A percentile compares a stretch with the other conserved stretches of the same genome.
Conservation (phyloP, 192 early-diverging fungal genomes). For the Linnemannia zychae region DNA sequence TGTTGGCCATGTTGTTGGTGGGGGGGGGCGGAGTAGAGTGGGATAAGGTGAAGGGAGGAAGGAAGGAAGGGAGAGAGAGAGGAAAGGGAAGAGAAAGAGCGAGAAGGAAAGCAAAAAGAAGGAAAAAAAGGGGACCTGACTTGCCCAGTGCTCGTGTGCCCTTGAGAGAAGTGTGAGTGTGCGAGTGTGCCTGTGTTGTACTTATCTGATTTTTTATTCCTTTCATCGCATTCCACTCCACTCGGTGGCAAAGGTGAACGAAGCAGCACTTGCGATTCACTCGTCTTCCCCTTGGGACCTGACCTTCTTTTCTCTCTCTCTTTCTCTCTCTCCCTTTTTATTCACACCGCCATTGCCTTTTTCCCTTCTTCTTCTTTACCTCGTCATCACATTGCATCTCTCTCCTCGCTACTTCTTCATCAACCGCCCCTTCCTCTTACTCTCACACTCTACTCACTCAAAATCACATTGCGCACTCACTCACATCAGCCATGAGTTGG, state of each 20-base stretch:
- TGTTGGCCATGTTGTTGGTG: slow-evolving; percentile 25
- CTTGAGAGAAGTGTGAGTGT: no score
- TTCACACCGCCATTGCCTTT: not conserved
- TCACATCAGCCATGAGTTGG: not conserved
- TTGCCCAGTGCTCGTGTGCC: not conserved
- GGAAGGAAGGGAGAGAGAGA: no score
- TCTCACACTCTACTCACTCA: no score
- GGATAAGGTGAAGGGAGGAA: not conserved
- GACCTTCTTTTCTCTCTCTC: not conserved
- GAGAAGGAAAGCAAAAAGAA: not conserved
- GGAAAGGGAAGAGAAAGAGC: no score
- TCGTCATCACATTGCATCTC: not conserved
- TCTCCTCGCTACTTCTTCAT: not conserved
- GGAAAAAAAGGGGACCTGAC: not conserved
- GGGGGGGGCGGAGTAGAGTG: no score
- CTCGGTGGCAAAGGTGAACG: not conserved
- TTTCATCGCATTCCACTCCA: not conserved
- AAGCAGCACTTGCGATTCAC: not conserved
- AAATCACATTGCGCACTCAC: no score
- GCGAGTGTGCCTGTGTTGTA: not conserved
- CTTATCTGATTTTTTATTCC: not conserved
- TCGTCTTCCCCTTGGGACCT: not conserved
- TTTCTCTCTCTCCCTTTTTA: not conserved
- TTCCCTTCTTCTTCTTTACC: not conserved
- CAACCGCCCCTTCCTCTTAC: no score